Evolutionary conservation across 2,329 filamentous ascomycete genomes (phyloP).

Genomic region (Ustilaginoidea virens): DNA sequence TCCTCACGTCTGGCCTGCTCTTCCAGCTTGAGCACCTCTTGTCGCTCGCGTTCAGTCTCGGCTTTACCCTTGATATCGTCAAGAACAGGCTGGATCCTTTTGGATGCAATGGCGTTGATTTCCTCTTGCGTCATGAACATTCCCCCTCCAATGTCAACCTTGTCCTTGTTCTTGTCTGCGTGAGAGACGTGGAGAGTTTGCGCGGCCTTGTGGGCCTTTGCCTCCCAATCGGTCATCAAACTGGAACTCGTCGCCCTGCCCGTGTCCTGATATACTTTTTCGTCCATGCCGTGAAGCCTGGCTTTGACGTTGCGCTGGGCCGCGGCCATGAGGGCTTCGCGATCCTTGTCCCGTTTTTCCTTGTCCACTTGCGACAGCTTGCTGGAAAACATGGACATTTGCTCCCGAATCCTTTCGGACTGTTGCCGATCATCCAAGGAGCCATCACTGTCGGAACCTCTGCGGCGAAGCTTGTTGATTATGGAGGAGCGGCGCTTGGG

Average conservation of each 20-base stretch:
- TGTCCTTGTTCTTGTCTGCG: slow-evolving; percentile 36
- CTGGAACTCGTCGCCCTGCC: slow-evolving; percentile 56
- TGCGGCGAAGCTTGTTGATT: slow-evolving; percentile 41
- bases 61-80: slow-evolving; percentile 74
- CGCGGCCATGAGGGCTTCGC: slow-evolving; percentile 57
- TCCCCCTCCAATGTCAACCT: slow-evolving; percentile 61
- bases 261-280: slow-evolving; percentile 61
- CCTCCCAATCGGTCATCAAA: slow-evolving; percentile 62
- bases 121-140: slow-evolving; percentile 65
- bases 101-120: slow-evolving; percentile 64
- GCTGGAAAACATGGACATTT: slow-evolving; percentile 65
- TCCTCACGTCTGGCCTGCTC: slow-evolving; percentile 41
- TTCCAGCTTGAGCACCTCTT: slow-evolving; percentile 48
- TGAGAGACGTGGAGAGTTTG: slow-evolving; percentile 47
- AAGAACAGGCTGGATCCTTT: slow-evolving; percentile 64
- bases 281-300: slow-evolving; percentile 65
- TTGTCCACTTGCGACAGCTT: slow-evolving; percentile 53
- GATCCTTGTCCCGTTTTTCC: slow-evolving; percentile 60
- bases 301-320: slow-evolving; percentile 79
- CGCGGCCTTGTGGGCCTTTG: slow-evolving; percentile 56
- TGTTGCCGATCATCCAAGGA: slow-evolving; percentile 49
- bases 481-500: slow-evolving; percentile 30
- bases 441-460: slow-evolving; percentile 50
- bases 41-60: slow-evolving; percentile 52
- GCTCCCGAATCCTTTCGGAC: slow-evolving; percentile 56